Evolutionary conservation across 306 rosid genomes (phyloP), one percentile per base, ranked within the genome.

Genomic region (Lablab purpureus): DNA sequence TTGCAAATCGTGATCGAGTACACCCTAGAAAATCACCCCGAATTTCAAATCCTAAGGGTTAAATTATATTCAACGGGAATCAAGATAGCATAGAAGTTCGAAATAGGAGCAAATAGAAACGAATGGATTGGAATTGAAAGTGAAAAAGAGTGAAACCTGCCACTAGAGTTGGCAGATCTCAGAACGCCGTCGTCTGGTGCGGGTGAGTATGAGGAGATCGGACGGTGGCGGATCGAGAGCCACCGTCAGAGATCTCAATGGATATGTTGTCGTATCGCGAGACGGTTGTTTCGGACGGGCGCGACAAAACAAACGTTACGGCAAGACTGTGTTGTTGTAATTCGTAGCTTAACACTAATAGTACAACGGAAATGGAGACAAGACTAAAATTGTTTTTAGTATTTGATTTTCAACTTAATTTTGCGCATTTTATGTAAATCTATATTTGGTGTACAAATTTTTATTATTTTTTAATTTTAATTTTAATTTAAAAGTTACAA

Each of bases 201-300:
- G 80, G 85, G 27, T 87, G 71, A 46, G 34, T 37, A 37, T 8
- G 47, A 52, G 19, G 75, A 73, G 45, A 17, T 50, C 7, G 66
- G 84, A 78, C 83, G 89, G 91, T 80, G 86, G 82, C 68, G 67
- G 81, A 76, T 69, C 62, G 64, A 78, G 63, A 56, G 81, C 78
- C 85, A 80, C 87, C 84, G 87, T 78, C 74, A 43, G 84, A 81
- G 80, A 83, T 78, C 73, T 55, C 58, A 60, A 74, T 27, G 9
- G 83, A 71, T 51, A 54, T 73, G 85, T 25, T 60, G 85, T 25
- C 40, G 70, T 41, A 7, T 25, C 17, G 74, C 1, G 71, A 22
- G 65, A 54, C 25, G 1, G 51, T 81, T 66, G 80, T 17, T 67
- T 50, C 46, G 19, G 73, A 76, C 52, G 60, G 70, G 32, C 41